These are phyloP conservation scores for Nitzschia sp. DNA, from an alignment of 108 stramenopile genomes.

Conservation along the genomic window DNA sequence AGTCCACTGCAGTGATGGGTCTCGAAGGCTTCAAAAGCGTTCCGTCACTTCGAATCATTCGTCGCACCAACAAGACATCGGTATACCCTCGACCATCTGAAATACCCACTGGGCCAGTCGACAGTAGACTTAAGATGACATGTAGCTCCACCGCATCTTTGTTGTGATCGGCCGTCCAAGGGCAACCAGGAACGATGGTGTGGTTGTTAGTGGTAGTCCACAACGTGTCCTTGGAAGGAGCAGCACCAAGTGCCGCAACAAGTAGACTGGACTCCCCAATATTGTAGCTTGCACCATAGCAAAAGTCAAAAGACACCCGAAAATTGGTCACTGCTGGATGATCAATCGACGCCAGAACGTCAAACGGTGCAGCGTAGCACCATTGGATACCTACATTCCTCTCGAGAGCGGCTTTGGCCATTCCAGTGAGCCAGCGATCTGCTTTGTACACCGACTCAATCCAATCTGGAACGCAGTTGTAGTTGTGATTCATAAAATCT, in stretches of 20 bases:
- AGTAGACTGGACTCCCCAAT: constrained; percentile 42
- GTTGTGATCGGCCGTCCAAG: constrained; percentile 45
- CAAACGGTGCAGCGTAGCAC: constrained; percentile 41
- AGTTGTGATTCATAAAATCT: constrained; percentile 51
- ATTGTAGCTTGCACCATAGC: constrained; percentile 43
- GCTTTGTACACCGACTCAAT: background rate
- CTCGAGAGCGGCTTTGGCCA: constrained; percentile 39
- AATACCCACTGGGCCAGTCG: constrained; percentile 41
- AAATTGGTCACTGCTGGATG: constrained; percentile 41
- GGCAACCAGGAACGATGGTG: constrained; percentile 37
- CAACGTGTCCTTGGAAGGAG: constrained; percentile 43
- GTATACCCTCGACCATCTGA: constrained; percentile 40
- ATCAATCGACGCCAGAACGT: constrained; percentile 21
- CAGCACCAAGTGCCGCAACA: constrained; percentile 41
- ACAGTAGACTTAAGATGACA: constrained; percentile 36
- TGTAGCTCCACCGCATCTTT: constrained; percentile 30
- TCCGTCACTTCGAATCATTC: constrained; percentile 37
- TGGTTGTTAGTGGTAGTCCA: constrained; percentile 38
- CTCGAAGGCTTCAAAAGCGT: constrained; percentile 35
- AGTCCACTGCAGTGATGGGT: constrained; percentile 40
- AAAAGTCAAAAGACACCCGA: constrained; percentile 45
- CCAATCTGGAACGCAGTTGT: constrained; percentile 41
- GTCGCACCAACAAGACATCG: constrained; percentile 20
- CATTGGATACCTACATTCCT: constrained; percentile 33
- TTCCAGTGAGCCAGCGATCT: constrained; percentile 33